These are phyloP conservation scores for Euptelea pleiosperma DNA, from an alignment of 164 flowering plant species.

Conservation along the genomic window DNA sequence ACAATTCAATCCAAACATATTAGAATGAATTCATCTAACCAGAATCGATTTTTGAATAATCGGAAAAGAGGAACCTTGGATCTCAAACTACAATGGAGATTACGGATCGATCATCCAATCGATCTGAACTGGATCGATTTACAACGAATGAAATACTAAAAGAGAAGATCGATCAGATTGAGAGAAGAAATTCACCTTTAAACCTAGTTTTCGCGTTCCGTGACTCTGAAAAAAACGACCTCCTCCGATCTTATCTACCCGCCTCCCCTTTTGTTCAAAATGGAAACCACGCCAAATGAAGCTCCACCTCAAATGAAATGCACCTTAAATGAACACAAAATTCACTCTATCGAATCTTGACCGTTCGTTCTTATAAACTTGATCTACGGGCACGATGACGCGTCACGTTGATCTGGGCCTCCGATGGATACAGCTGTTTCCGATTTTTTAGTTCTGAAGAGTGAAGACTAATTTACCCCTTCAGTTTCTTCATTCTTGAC, in stretches of 20 bases:
- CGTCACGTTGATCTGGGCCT: slow-evolving; percentile 11
- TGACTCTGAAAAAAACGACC: background rate
- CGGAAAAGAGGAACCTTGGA: background rate
- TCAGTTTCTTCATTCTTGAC: no score
- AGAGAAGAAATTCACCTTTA: slow-evolving; percentile 1
- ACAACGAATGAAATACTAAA: background rate
- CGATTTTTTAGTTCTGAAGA: background rate
- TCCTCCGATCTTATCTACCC: slow-evolving; percentile 21
- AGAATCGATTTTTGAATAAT: background rate
- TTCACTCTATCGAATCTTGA: slow-evolving; percentile 9
- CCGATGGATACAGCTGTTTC: slow-evolving; percentile 14
- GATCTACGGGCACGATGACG: slow-evolving; percentile 8
- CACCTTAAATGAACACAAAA: slow-evolving; percentile 7
- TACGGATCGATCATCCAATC: slow-evolving; percentile 6
- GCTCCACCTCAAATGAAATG: slow-evolving; percentile 11
- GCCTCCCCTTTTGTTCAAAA: slow-evolving; percentile 21
- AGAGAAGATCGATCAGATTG: background rate
- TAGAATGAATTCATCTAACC: background rate
- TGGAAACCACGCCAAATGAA: slow-evolving; percentile 9
- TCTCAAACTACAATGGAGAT: slow-evolving; percentile 1
- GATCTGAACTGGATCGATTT: slow-evolving; percentile 1
- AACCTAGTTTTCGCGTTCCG: slow-evolving; percentile 12
- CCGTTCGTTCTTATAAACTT: slow-evolving; percentile 8
- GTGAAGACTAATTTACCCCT: slow-evolving; percentile 5
- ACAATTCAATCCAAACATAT: background rate